A percentile compares a stretch with the other conserved stretches of the same genome.
These are phyloP conservation scores for Gastrolobium villosum DNA, from an alignment of 306 rosid genomes.

Conservation along the genomic window DNA sequence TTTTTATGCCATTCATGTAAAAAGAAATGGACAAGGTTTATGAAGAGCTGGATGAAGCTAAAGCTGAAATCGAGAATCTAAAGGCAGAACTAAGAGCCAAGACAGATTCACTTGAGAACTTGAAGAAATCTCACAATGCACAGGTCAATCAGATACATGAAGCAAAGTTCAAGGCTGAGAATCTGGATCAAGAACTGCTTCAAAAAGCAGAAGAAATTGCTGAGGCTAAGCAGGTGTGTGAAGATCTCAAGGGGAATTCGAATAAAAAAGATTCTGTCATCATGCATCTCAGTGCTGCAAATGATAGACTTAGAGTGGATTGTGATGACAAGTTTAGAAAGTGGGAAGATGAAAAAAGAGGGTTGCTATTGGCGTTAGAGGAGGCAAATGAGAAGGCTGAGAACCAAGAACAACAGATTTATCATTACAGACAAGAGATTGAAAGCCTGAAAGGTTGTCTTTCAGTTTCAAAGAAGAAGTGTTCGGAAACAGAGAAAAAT, in stretches of 20 bases:
- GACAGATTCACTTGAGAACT: conserved; percentile 58
- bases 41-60: conserved; percentile 76
- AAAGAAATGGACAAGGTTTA: conserved; percentile 67
- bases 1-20: conserved; percentile 26
- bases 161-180: conserved; percentile 68
- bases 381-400: conserved; percentile 67
- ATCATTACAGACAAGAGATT: conserved; percentile 61
- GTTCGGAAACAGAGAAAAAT: conserved; percentile 53
- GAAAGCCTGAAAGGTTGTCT: conserved; percentile 63
- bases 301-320: conserved; percentile 63
- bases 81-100: conserved; percentile 65
- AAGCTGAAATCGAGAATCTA: conserved; percentile 71
- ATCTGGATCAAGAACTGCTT: conserved; percentile 62
- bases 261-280: conserved; percentile 61
- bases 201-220: conserved; percentile 57
- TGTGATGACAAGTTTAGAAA: conserved; percentile 55
- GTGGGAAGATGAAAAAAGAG: conserved; percentile 62
- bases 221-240: conserved; percentile 43
- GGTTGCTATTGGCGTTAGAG: conserved; percentile 64
- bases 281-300: conserved; percentile 67
- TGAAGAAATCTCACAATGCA: conserved; percentile 68
- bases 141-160: conserved; percentile 57
- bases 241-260: conserved; percentile 58
- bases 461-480: conserved; percentile 61
- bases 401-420: conserved; percentile 60